Evolutionary conservation across 2,329 filamentous ascomycete species (phyloP).

Genomic region (Verticillium dahliae): DNA sequence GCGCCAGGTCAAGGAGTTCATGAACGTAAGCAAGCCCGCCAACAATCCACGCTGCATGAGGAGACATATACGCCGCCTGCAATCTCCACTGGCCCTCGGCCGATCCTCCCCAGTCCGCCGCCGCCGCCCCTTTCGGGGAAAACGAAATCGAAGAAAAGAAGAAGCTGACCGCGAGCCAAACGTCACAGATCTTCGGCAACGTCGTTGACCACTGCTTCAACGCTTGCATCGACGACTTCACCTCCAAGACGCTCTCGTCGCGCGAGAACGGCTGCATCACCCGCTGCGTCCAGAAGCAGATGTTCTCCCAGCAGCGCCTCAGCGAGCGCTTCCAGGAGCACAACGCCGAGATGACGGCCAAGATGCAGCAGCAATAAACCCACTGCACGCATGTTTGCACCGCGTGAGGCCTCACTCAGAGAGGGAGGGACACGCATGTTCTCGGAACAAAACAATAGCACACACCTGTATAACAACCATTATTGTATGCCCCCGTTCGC

Average conservation of each 20-base stretch:
- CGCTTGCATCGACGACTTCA: slow-evolving; percentile 97
- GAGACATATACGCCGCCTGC: too few species aligned
- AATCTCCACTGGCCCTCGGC: not conserved
- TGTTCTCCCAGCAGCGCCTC: slow-evolving; percentile 85
- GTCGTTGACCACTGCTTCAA: slow-evolving; percentile 88
- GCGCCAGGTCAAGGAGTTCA: slow-evolving; percentile 98
- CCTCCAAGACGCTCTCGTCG: slow-evolving; percentile 84
- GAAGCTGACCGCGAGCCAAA: not conserved
- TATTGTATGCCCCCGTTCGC: not conserved
- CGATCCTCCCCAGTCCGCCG: not conserved
- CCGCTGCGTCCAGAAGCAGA: slow-evolving; percentile 92
- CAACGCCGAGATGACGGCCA: slow-evolving; percentile 52
- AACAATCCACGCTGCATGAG: not conserved
- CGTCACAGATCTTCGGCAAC: slow-evolving; percentile 50
- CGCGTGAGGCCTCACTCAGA: not conserved
- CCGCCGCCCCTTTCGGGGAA: not conserved
- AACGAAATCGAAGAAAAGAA: not conserved
- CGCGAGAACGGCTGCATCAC: slow-evolving; percentile 89
- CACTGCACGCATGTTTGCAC: not conserved
- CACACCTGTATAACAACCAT: slow-evolving; percentile 7
- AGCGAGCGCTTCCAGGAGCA: slow-evolving; percentile 82
- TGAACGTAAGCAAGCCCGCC: slow-evolving; percentile 61
- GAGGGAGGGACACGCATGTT: not conserved
- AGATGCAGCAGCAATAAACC: slow-evolving; percentile 40
- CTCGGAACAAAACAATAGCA: not conserved